phyloP scores from a whole-genome alignment of 805 yeast genomes.

The Kodamaea neixiangensis region DNA sequence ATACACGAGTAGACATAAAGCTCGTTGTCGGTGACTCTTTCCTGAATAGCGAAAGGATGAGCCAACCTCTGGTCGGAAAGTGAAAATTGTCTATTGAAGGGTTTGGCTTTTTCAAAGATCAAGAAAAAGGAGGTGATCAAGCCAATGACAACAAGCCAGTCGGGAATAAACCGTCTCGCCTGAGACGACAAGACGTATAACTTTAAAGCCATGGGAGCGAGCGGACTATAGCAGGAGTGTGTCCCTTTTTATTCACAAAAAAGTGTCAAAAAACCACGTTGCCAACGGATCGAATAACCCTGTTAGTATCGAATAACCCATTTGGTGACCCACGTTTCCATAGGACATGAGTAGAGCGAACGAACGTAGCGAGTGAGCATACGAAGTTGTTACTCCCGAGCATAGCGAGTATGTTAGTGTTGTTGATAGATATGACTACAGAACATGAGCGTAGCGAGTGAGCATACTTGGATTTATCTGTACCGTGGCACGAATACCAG shows the following conservation, averaged over 20 bases:
- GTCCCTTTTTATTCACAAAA: neutral
- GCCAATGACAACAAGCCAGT: constrained; percentile 31
- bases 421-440: too few species aligned
- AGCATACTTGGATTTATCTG: too few species aligned
- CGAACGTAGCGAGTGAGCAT: too few species aligned
- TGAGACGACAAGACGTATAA: constrained; percentile 15
- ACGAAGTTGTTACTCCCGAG: too few species aligned
- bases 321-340: neutral
- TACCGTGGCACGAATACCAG: too few species aligned
- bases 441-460: too few species aligned
- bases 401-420: too few species aligned
- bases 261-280: neutral
- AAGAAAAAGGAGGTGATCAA: constrained; percentile 28
- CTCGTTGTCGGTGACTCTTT: constrained; percentile 34
- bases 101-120: constrained; percentile 34
- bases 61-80: constrained; percentile 32
- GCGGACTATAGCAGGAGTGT: neutral
- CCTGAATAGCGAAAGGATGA: constrained; percentile 36
- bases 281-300: neutral
- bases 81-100: constrained; percentile 38
- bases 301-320: neutral
- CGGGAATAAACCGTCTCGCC: constrained; percentile 26
- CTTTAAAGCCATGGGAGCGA: neutral
- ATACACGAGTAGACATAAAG: constrained; percentile 30
- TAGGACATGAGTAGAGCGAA: too few species aligned